Evolutionary conservation across 257 asterid genomes (phyloP).

Genomic region (Misopates orontium): DNA sequence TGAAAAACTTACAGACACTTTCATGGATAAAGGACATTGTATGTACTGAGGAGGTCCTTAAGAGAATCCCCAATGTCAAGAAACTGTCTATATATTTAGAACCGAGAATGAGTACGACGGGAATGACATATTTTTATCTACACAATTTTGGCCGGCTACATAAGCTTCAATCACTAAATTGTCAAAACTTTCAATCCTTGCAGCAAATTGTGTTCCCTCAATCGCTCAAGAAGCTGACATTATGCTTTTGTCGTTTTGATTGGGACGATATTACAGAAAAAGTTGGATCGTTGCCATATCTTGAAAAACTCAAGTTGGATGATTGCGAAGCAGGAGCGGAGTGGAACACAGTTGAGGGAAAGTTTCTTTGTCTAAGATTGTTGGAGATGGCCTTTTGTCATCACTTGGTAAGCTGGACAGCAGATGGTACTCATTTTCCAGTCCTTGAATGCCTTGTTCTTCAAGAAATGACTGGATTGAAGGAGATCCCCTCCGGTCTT

Average conservation of each 20-base stretch:
- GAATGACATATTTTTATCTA: not conserved
- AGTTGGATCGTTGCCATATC: too few relatives aligned
- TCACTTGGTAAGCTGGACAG: not conserved
- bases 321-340: too few relatives aligned
- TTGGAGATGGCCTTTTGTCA: constrained; percentile 18
- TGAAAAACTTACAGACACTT: constrained; percentile 16
- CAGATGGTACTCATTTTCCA: not conserved
- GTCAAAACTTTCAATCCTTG: not conserved
- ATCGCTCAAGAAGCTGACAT: constrained; percentile 22
- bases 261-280: too few relatives aligned
- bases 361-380: constrained; percentile 11
- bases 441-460: not conserved
- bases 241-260: not conserved
- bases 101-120: not conserved
- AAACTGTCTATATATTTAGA: not conserved
- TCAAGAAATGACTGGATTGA: not conserved
- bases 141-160: constrained; percentile 10
- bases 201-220: not conserved
- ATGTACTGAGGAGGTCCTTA: constrained; percentile 1
- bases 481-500: not conserved
- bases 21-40: not conserved
- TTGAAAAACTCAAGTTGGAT: too few relatives aligned
- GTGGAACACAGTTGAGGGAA: too few relatives aligned
- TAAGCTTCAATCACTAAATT: constrained; percentile 3
- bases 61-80: constrained; percentile 18